phyloP scores from a whole-genome alignment of 1,284 basidiomycete species.

The Trichosporon asahii region DNA sequence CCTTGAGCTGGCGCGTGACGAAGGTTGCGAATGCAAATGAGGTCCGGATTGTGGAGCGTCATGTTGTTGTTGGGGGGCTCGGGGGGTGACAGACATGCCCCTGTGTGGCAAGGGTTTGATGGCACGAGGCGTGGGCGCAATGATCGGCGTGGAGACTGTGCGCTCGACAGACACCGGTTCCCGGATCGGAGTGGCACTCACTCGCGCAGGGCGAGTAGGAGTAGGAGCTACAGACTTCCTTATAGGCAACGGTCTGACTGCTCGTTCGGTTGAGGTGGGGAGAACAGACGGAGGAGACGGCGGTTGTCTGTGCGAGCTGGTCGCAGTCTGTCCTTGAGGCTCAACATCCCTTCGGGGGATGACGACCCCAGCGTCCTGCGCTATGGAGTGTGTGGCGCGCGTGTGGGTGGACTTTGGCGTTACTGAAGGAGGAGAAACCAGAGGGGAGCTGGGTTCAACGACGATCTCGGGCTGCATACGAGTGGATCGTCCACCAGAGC shows the following conservation, averaged over 20 bases:
- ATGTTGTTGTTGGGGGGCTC: neutral
- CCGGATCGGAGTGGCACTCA: neutral
- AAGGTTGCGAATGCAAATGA: neutral
- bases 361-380: neutral
- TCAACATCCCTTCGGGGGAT: neutral
- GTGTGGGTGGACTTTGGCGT: neutral
- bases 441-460: neutral
- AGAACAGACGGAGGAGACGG: neutral
- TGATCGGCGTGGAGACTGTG: neutral
- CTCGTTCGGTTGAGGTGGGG: neutral
- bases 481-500: neutral
- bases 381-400: neutral
- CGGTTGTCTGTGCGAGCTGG: neutral
- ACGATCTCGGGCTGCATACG: neutral
- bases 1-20: neutral
- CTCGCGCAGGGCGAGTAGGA: neutral
- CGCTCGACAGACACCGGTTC: neutral
- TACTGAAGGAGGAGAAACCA: neutral
- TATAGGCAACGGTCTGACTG: neutral
- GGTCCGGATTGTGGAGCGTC: neutral
- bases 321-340: neutral
- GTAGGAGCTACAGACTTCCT: neutral
- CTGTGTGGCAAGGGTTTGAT: neutral
- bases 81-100: neutral
- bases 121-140: neutral